Base-by-base conservation (phyloP, 352 stramenopile genomes). In the Globisporangium viniferum region DNA sequence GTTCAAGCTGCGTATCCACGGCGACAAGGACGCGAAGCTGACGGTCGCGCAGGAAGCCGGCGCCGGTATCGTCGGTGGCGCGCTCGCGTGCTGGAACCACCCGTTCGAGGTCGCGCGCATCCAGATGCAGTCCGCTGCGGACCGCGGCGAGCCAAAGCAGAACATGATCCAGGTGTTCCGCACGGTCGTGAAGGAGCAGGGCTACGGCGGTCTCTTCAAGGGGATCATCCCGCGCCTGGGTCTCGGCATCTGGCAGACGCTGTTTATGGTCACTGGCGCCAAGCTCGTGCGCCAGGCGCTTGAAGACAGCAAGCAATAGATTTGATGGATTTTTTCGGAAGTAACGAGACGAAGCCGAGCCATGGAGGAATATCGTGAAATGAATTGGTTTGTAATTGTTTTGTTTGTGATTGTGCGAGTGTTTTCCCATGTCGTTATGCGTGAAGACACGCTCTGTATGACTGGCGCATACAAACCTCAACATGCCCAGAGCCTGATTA, bases 221-320 rank as follows among this genome's bases (percentile, higher is more conserved):
- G 90, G 90, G 68, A 95, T 97, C 69, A 88, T 97, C 66, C 90
- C 90, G 39, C 86, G 90, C 41, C 77, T 96, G 49, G 81, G 86
- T 3, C 81, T 96, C 12, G 88, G 86, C 60, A 94, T 97, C 65
- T 97, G 89, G 89, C 90, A 97, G 78, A 97, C 90, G 71, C 82
- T 97, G 53, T 97, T 97, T 71, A 97, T 97, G 90, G 90, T 97
- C 74, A 97, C 90, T 48, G 90, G 90, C 33, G 90, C 90, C 35
- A 97, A 97, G 79, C 83, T 97, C 54, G 81, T 97, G 68, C 90
- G 91, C 61, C 84, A 96, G 67, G 84, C 86, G 68, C 79, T 97
- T 10, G 86, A 92, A 64, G 76, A 90, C 67, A 77, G 59, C 64
- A 79, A 83, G 57, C 18, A 76, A 66, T 73, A 72, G 64, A 71